phyloP scores from a whole-genome alignment of 2,329 filamentous ascomycete species.

The Aureobasidium namibiae region DNA sequence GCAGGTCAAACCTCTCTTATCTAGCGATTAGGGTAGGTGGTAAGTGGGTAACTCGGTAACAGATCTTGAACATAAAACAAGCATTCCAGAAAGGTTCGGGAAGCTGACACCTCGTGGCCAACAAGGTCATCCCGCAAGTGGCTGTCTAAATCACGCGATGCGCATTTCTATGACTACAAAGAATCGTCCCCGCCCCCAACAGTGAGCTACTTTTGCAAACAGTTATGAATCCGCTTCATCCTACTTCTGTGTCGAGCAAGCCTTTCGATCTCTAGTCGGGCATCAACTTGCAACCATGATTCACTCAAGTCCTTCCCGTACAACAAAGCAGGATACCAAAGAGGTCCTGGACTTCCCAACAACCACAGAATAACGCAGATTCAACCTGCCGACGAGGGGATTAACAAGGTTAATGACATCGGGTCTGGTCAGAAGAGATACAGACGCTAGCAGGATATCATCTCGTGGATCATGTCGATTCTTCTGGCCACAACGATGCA shows the following conservation, averaged over 20 bases:
- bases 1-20: background rate
- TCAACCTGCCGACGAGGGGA: background rate
- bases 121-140: conserved; percentile 9
- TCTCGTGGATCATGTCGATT: too few species aligned
- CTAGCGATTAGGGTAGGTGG: background rate
- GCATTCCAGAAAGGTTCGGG: background rate
- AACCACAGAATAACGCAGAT: background rate
- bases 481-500: too few species aligned
- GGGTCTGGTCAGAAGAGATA: background rate
- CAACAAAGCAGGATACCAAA: too few species aligned
- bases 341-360: background rate
- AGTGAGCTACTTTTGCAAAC: background rate
- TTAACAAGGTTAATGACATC: background rate
- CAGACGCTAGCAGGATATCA: too few species aligned
- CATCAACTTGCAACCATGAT: too few species aligned
- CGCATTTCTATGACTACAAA: conserved; percentile 11
- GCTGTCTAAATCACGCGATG: conserved; percentile 7
- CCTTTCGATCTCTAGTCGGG: background rate
- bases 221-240: background rate
- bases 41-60: background rate
- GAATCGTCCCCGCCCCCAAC: background rate
- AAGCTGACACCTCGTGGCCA: background rate
- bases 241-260: background rate
- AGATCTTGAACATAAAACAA: background rate
- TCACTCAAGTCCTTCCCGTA: too few species aligned